Evolutionary conservation across 2,329 filamentous ascomycete genomes (phyloP), one percentile per base, ranked within the genome.

Genomic region (Pestalotiopsis sp.): DNA sequence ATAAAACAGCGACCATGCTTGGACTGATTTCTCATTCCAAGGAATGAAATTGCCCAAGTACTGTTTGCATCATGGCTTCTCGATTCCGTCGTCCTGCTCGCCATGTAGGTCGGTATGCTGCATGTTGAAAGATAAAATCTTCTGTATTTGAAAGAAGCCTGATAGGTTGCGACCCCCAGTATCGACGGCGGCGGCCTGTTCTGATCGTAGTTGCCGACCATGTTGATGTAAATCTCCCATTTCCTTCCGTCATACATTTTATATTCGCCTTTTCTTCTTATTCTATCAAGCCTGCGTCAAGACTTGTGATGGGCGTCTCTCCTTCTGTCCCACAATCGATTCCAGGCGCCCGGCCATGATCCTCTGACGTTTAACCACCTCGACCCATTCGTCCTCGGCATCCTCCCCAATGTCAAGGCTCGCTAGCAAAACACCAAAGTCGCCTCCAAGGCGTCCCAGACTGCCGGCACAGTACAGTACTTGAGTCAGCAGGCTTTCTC

Each of bases 401-500:
- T 82, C 82, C 27, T 78, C 78, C 17, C 75, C 83, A 73, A 73
- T 76, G 70, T 78, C 85, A 58, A 88, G 83, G 66, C 86, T 88
- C 41, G 94, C 93, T 68, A 98, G 86, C 72, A 98, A 89, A 83
- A 97, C 88, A 68, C 95, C 92, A 80, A 99, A 99, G 79, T 99
- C 96, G 1, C 93, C 95, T 2, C 96, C 96, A 0, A 98, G 83
- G 61, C 96, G 88, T 0, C 95, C 95, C 63, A 99, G 83, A 80
- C 95, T 98, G 60, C 94, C 93, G 0, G 95, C 95, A 75, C 94
- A 97, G 80, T 98, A 98, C 9, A 98, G 83, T 0, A 98, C 93
- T 78, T 98, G 95, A 0, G 95, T 98, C 49, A 98, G 82, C 67
- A 98, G 86, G 76, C 94, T 97, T 77, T 98, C 95, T 40, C 94